Conservation (phyloP, 768 basidiomycete species). For the Nevesoporus exiguus region DNA sequence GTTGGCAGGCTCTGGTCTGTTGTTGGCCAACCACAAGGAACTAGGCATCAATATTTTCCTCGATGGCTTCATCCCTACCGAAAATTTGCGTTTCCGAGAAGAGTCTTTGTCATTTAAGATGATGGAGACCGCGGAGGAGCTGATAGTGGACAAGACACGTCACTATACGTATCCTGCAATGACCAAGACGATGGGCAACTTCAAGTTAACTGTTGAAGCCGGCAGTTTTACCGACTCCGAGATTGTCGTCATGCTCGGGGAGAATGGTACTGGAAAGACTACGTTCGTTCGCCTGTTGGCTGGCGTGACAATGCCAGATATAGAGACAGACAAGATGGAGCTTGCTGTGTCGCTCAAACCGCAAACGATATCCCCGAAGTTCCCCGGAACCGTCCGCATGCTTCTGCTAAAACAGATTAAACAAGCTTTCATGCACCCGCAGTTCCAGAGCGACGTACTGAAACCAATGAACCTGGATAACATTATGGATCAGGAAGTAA, state of each 20-base stretch:
- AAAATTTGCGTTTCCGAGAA: constrained; percentile 96
- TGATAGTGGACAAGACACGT: constrained; percentile 80
- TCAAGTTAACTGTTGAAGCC: constrained; percentile 90
- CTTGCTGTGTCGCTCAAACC: constrained; percentile 94
- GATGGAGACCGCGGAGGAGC: constrained; percentile 92
- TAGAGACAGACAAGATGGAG: constrained; percentile 75
- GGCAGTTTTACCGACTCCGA: constrained; percentile 98
- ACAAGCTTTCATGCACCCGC: constrained; percentile 96
- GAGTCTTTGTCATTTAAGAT: constrained; percentile 97
- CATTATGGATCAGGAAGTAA: constrained; percentile 97
- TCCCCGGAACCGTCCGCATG: constrained; percentile 96
- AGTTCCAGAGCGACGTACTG: constrained; percentile 97
- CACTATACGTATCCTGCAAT: constrained; percentile 92
- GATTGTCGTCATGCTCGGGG: constrained; percentile 98
- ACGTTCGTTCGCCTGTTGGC: constrained; percentile 95
- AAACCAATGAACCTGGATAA: constrained; percentile 96
- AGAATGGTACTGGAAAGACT: constrained; percentile 99
- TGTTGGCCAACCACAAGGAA: neutral
- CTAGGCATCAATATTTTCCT: constrained; percentile 98
- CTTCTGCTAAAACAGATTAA: constrained; percentile 93
- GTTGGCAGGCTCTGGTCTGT: neutral
- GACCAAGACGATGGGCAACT: constrained; percentile 93
- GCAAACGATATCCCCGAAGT: constrained; percentile 97
- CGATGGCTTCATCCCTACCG: constrained; percentile 97
- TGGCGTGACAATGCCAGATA: constrained; percentile 81